Conservation (phyloP, 805 yeast species). For the Lipomyces starkeyi region DNA sequence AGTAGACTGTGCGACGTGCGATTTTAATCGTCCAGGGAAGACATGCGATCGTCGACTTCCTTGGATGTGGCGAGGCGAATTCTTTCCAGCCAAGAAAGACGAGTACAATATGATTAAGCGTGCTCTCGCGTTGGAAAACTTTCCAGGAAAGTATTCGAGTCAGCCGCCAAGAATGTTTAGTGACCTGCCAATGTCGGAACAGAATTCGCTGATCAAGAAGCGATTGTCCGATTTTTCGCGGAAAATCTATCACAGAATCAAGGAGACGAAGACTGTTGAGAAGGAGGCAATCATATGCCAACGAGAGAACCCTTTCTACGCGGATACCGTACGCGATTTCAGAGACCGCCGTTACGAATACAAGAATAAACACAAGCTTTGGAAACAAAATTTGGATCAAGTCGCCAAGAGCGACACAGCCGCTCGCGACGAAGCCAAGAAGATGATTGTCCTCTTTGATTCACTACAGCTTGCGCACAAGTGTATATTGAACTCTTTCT, state of each 20-base stretch:
- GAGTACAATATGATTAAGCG: conserved; percentile 90
- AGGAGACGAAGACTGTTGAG: conserved; percentile 81
- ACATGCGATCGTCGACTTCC: conserved; percentile 87
- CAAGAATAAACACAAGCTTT: conserved; percentile 88
- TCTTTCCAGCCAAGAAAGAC: conserved; percentile 84
- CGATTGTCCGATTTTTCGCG: conserved; percentile 82
- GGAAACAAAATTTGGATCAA: conserved; percentile 80
- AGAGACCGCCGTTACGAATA: conserved; percentile 96
- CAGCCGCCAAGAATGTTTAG: conserved; percentile 70
- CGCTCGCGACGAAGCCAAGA: conserved; percentile 84
- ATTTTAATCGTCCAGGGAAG: conserved; percentile 94
- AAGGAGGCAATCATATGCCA: conserved; percentile 96
- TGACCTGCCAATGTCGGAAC: conserved; percentile 77
- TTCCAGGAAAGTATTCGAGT: conserved; percentile 66
- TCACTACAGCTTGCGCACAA: conserved; percentile 96
- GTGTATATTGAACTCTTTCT: conserved; percentile 93
- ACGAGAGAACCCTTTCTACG: conserved; percentile 96
- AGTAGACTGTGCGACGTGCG: conserved; percentile 96
- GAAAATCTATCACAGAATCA: conserved; percentile 81
- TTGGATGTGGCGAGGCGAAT: conserved; percentile 99
- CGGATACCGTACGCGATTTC: conserved; percentile 89
- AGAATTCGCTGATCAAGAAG: conserved; percentile 74
- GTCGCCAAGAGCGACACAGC: conserved; percentile 60
- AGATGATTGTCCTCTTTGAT: conserved; percentile 92
- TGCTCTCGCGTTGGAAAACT: conserved; percentile 77